Evolutionary conservation across 352 stramenopile genomes (phyloP).

Genomic region (Phytophthora aleatoria): DNA sequence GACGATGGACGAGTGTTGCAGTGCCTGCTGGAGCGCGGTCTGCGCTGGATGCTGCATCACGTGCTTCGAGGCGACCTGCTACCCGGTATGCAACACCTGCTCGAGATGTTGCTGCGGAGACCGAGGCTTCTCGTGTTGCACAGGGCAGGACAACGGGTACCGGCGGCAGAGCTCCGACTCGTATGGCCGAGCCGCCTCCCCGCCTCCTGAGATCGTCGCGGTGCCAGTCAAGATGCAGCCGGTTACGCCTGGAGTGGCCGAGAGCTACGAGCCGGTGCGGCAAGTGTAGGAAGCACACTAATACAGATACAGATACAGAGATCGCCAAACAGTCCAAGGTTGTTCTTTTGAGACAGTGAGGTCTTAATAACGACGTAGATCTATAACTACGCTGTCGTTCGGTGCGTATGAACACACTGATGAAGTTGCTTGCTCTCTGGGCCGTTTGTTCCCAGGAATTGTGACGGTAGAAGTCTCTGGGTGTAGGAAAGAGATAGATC

Average conservation of each 20-base stretch:
- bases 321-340: too few relatives aligned
- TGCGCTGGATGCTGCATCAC: conserved; percentile 36
- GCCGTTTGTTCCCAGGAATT: too few relatives aligned
- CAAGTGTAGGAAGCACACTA: conserved; percentile 11
- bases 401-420: too few relatives aligned
- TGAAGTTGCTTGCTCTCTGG: too few relatives aligned
- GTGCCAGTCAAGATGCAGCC: conserved; percentile 32
- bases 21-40: conserved; percentile 20
- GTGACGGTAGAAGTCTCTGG: too few relatives aligned
- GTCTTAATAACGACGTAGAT: conserved; percentile 7
- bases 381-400: background rate
- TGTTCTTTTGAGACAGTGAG: background rate
- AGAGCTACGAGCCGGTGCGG: background rate
- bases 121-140: conserved; percentile 31
- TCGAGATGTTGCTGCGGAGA: conserved; percentile 30
- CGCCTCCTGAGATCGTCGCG: conserved; percentile 14
- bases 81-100: conserved; percentile 22
- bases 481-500: background rate
- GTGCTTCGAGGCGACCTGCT: conserved; percentile 18
- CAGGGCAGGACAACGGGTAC: conserved; percentile 9
- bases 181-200: conserved; percentile 11
- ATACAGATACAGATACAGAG: background rate
- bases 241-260: conserved; percentile 8
- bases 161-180: conserved; percentile 7
- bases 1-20: conserved; percentile 34